Evolutionary conservation across 768 basidiomycete species (phyloP).

Genomic region (Rhodosporidiobolus sp.): DNA sequence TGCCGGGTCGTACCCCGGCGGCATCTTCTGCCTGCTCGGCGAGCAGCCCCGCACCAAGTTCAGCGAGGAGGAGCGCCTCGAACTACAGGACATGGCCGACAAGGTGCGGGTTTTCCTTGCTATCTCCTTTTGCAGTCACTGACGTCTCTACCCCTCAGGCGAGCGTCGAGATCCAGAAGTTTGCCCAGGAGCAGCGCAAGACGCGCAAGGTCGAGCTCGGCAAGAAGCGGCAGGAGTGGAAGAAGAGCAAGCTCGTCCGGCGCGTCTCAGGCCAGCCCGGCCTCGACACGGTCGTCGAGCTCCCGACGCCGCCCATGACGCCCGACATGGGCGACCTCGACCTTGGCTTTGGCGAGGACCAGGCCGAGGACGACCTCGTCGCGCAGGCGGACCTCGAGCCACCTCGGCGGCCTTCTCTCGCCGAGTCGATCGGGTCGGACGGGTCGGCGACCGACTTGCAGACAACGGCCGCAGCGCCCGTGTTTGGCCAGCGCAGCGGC

Average conservation of each 20-base stretch:
- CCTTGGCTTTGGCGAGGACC: background rate
- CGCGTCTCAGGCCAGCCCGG: background rate
- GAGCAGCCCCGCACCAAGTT: constrained; percentile 11
- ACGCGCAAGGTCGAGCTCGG: background rate
- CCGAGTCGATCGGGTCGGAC: constrained; percentile 11
- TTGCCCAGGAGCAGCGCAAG: background rate
- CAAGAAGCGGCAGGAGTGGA: constrained; percentile 21
- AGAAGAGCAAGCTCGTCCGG: constrained; percentile 17
- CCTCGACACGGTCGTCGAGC: constrained; percentile 33
- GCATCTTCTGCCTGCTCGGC: constrained; percentile 37
- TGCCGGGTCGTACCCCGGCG: constrained; percentile 3
- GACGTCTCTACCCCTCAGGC: no score
- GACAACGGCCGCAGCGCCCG: constrained; percentile 8
- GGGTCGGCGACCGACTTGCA: constrained; percentile 8
- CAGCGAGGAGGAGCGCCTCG: constrained; percentile 11
- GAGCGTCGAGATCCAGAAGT: constrained; percentile 27
- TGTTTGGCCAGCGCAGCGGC: background rate
- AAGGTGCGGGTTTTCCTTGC: no score
- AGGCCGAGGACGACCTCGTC: background rate
- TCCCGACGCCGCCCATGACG: constrained; percentile 25
- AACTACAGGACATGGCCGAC: constrained; percentile 27
- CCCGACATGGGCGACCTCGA: constrained; percentile 9
- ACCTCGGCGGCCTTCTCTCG: constrained; percentile 17
- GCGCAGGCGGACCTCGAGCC: background rate
- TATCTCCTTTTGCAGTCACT: no score